Base-by-base conservation (phyloP, 2,329 filamentous ascomycete genomes). In the Chalaropsis ovoidea region DNA sequence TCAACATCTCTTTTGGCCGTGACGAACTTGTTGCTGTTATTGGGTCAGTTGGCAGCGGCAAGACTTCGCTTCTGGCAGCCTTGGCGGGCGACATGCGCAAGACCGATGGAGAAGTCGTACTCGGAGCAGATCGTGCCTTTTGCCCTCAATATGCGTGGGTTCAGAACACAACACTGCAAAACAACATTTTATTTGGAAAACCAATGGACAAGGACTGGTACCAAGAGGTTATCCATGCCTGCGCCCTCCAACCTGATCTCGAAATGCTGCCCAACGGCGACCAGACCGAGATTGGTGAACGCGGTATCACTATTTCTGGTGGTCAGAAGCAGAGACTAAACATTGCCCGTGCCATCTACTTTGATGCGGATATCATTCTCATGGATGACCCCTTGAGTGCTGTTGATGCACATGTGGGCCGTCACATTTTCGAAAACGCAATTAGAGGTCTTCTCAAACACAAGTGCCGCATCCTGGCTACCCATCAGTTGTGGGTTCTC, bases 101-200 rank as follows among this genome's bases (percentile, higher is more conserved):
- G 73, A 95, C 89, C 0, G 77, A 76, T 2, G 91, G 91, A 11
- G 81, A 87, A 45, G 82, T 95, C 5, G 81, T 84, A 0, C 82
- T 94, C 70, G 89, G 92, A 49, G 90, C 90, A 0, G 86, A 85
- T 2, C 81, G 92, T 68, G 90, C 93, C 0, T 96, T 96, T 71
- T 97, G 94, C 70, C 93, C 93, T 0, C 93, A 99, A 73, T 96
- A 96, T 72, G 90, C 94, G 0, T 99, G 94, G 94, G 96, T 99
- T 61, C 93, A 97, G 73, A 97, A 97, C 72, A 82, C 90, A 0
- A 89, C 87, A 0, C 82, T 97, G 2, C 86, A 85, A 68, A 85
- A 96, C 42, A 99, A 99, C 71, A 95, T 99, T 67, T 76, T 90
- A 0, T 97, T 97, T 71, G 93, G 93, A 11, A 93, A 90, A 70